Evolutionary conservation across 768 basidiomycete genomes (phyloP), one percentile per base, ranked within the genome.

Genomic region (Kwoniella shandongensis): DNA sequence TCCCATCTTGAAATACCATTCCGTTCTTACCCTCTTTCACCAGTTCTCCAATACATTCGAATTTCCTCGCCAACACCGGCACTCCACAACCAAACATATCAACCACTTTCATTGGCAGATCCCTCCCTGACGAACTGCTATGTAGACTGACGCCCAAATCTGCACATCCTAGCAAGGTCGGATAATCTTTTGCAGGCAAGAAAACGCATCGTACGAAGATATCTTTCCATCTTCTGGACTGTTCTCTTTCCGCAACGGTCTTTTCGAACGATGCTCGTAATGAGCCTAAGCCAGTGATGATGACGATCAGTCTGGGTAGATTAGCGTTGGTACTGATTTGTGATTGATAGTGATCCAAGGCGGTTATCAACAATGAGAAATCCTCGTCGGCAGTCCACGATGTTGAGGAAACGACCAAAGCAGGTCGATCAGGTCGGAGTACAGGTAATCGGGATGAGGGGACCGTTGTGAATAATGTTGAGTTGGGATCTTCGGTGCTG

Each of bases 351-450:
- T 77, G 39, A 13, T 78, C 73, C 36, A 99, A 79, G 2, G 91
- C 91, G 18, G 83, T 81, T 20, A 97, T 76, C 17, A 99, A 83
- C 49, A 96, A 83, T 8, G 82, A 78, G 63, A 99, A 97, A 74
- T 98, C 92, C 74, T 99, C 96, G 68, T 99, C 96, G 5, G 90
- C 84, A 0, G 96, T 98, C 94, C 94, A 98, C 15, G 89, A 91
- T 1, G 96, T 99, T 63, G 90, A 89, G 22, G 89, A 91, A 25
- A 99, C 85, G 17, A 97, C 63, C 1, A 98, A 78, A 0, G 91
- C 92, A 3, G 91, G 90, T 54, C 93, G 81, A 61, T 91, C 88
- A 1, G 78, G 66, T 30, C 89, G 83, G 23, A 84, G 76, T n/a
- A 69, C 69, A 4, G 87, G 84, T 67, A 79, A 32, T 15, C 35